A percentile compares a stretch with the other conserved stretches of the same genome.
Evolutionary conservation across 2,329 filamentous ascomycete genomes (phyloP).

Genomic region (Botrytis tulipae): DNA sequence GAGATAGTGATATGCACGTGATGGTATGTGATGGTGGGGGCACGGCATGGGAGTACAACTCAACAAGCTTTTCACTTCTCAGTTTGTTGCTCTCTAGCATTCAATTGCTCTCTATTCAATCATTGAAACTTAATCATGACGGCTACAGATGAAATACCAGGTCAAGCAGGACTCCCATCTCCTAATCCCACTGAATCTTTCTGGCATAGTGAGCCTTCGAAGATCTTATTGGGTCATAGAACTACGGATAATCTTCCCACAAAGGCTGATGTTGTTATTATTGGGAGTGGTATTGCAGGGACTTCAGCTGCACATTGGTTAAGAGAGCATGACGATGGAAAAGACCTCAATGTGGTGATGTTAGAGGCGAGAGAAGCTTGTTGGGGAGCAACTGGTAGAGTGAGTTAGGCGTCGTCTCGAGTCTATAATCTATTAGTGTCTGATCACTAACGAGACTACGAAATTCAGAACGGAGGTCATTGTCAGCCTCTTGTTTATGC

Average conservation of each 20-base stretch:
- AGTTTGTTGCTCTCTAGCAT: neutral
- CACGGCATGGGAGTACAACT: neutral
- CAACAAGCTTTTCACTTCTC: neutral
- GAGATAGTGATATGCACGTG: slow-evolving; percentile 8
- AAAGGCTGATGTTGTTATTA: slow-evolving; percentile 65
- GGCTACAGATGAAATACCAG: slow-evolving; percentile 5
- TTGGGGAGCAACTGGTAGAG: slow-evolving; percentile 79
- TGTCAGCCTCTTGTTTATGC: slow-evolving; percentile 71
- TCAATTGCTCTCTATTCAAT: neutral
- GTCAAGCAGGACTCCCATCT: slow-evolving; percentile 51
- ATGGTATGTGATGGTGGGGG: neutral
- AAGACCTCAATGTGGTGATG: slow-evolving; percentile 58
- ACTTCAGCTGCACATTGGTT: slow-evolving; percentile 66
- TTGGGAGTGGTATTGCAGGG: slow-evolving; percentile 78
- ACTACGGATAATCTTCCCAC: slow-evolving; percentile 63
- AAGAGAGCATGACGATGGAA: slow-evolving; percentile 45
- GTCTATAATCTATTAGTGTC: slow-evolving; percentile 6
- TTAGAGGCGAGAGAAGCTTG: slow-evolving; percentile 78
- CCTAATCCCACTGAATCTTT: slow-evolving; percentile 62
- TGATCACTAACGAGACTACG: neutral
- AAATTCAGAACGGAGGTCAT: slow-evolving; percentile 63
- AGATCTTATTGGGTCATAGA: slow-evolving; percentile 62
- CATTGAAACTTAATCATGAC: slow-evolving; percentile 3
- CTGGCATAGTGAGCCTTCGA: slow-evolving; percentile 70
- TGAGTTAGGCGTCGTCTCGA: slow-evolving; percentile 44